Base-by-base conservation (phyloP, 805 yeast genomes). In the Yarrowia osloensis region DNA sequence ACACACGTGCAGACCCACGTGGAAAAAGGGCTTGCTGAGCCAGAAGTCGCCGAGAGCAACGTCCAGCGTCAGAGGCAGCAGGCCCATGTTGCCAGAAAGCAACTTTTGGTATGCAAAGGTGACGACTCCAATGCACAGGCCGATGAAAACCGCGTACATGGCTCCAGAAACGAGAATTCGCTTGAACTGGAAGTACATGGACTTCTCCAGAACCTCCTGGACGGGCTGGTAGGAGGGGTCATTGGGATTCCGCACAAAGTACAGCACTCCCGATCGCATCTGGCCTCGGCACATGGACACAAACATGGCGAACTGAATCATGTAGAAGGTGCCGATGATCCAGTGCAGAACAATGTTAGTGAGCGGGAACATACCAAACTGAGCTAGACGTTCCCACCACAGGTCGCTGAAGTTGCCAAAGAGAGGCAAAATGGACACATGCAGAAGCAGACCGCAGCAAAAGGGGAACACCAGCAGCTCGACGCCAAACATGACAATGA, bases 211-310 rank as follows among this genome's bases (percentile, higher is more conserved):
- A 0, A 97, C 95, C 74, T 93, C 97, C 70, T 91, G 94, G 47
- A 94, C 83, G 13, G 95, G 84, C 70, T 94, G 86, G 54, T 91
- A 87, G 71, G 90, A 89, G 44, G 97, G 97, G 74, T 95, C 98
- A 72, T 92, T 97, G 4, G 97, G 97, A 24, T 97, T 91, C 72
- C 97, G 84, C 69, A 95, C 89, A 78, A 95, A 95, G 76, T 86
- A 95, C 55, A 95, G 80, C 9, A 91, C 97, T 13, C 99, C 99
- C 0, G 89, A 88, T 67, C 99, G 84, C 68, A 94, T 81, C 44
- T 91, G 86, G 52, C 83, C 79, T 69, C 99, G 82, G 22, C 88
- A 83, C 92, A 92, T 88, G 21, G 96, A 90, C 33, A 94, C 92
- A 77, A 86, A 94, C 59, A 89, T 79, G 0, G 98, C 97, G 78